Evolutionary conservation across 192 early-diverging fungal species (phyloP).

Genomic region (Dissophora globulifera): DNA sequence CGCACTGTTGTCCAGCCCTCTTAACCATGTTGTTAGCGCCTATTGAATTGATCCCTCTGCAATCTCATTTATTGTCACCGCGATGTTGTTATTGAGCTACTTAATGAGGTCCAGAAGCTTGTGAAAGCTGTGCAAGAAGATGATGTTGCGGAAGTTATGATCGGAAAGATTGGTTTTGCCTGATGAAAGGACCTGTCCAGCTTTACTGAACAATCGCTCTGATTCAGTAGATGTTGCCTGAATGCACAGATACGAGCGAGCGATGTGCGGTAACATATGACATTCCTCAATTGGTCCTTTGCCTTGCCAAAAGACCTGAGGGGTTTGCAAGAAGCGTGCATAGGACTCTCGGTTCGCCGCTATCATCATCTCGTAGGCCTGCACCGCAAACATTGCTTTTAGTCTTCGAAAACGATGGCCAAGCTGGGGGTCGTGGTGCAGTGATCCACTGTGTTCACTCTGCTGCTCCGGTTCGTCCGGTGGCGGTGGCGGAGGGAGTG

Average conservation of each 20-base stretch:
- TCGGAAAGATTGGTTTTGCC: background rate
- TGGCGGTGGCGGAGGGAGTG: background rate
- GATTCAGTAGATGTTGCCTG: slow-evolving; percentile 18
- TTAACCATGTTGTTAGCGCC: too few species aligned
- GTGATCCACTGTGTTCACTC: background rate
- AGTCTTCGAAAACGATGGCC: background rate
- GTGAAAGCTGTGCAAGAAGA: slow-evolving; percentile 3
- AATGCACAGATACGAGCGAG: slow-evolving; percentile 11
- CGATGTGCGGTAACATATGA: background rate
- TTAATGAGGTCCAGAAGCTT: too few species aligned
- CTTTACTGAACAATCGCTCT: slow-evolving; percentile 14
- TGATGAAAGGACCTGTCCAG: background rate
- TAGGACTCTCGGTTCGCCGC: background rate
- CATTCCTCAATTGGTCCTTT: too few species aligned
- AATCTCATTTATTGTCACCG: too few species aligned
- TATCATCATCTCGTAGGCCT: background rate
- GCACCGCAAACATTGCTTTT: background rate
- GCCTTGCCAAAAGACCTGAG: background rate
- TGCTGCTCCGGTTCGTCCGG: background rate
- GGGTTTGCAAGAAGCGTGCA: background rate
- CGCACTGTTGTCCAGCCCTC: too few species aligned
- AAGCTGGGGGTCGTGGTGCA: background rate
- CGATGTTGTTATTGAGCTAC: too few species aligned
- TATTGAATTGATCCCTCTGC: too few species aligned
- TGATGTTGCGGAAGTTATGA: slow-evolving; percentile 2